Base-by-base conservation (phyloP, 176 grass and related monocot genomes). In the Oryza coarctata region DNA sequence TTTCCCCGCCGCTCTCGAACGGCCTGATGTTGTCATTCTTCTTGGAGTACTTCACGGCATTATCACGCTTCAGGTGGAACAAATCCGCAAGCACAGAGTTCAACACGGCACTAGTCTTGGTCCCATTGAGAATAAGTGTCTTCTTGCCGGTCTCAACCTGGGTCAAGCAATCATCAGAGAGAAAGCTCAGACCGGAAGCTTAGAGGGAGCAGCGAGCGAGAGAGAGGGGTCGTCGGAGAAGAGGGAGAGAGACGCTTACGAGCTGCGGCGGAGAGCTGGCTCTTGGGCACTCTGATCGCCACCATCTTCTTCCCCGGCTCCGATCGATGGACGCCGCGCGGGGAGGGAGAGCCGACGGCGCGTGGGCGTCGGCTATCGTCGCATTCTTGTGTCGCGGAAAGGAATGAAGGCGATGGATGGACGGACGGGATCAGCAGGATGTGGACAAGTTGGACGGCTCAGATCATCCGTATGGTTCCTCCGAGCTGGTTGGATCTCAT, bases 131-230 rank as follows among this genome's bases (percentile, higher is more conserved):
- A 40, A 98, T 91, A 33, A 95, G 85, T 7, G 89, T 95, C 82
- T 98, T 95, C 90, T 93, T 95, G 65, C 84, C 80, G 36, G 87
- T 95, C 90, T 98, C 96, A 87, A 98, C 90, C 93, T 98, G 68
- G 32, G 2, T 11, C 30, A 38, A 38, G 45, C 36, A 63, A 83
- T 23, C 61, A 63, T 52, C 7, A 60, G 40, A 49, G 52, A 38
- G 36, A 38, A 55, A 55, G 18, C 45, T 49, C 14, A 49, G 15
- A 5, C 15, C 45, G 5, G 12, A 15, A 36, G 6, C 35, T 36
- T 7, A 36, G 11, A 11, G 2, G 40, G 40, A 3, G 3, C 41
- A 72, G 23, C 23, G 70, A n/a, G 20, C 1, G 20, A 65, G 39
- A 28, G 65, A 55, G 17, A 7, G 44, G 17, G 13, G 13, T 40